These are phyloP conservation scores for Eutrema yunnanense DNA, from an alignment of 345 rosid genomes.

Conservation along the genomic window DNA sequence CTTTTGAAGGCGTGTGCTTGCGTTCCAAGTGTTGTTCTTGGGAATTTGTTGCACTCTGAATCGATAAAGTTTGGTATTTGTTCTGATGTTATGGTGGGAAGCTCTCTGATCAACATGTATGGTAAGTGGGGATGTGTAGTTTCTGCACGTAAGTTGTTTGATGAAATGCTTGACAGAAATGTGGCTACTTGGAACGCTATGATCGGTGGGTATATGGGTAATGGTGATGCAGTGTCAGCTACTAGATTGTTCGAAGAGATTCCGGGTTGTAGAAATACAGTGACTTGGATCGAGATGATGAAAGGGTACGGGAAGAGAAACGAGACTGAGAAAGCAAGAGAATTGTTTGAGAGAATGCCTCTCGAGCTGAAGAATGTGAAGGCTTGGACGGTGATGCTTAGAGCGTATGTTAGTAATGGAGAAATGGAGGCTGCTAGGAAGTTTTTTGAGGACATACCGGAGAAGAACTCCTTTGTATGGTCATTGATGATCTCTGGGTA, in stretches of 20 bases:
- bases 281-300: slow-evolving; percentile 77
- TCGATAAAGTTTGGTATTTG: slow-evolving; percentile 41
- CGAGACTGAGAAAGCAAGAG: slow-evolving; percentile 47
- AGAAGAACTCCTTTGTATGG: slow-evolving; percentile 64
- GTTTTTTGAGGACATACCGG: slow-evolving; percentile 57
- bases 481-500: slow-evolving; percentile 78
- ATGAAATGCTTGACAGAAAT: slow-evolving; percentile 57
- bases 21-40: slow-evolving; percentile 23
- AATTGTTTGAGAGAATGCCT: slow-evolving; percentile 54
- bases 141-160: slow-evolving; percentile 54
- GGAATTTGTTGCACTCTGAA: slow-evolving; percentile 55
- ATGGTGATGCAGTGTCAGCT: slow-evolving; percentile 39
- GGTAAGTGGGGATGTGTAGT: slow-evolving; percentile 30
- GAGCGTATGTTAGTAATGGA: slow-evolving; percentile 49
- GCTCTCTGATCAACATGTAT: slow-evolving; percentile 55
- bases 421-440: slow-evolving; percentile 50
- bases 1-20: slow-evolving; percentile 52
- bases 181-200: slow-evolving; percentile 68
- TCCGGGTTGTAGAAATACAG: slow-evolving; percentile 30
- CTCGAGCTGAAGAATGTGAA: slow-evolving; percentile 47
- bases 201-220: slow-evolving; percentile 54
- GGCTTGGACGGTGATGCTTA: slow-evolving; percentile 74
- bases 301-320: slow-evolving; percentile 51
- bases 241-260: slow-evolving; percentile 42
- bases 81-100: slow-evolving; percentile 41